Conservation (phyloP, 1,139 yeast genomes). For the Candida pseudocylindracea region DNA sequence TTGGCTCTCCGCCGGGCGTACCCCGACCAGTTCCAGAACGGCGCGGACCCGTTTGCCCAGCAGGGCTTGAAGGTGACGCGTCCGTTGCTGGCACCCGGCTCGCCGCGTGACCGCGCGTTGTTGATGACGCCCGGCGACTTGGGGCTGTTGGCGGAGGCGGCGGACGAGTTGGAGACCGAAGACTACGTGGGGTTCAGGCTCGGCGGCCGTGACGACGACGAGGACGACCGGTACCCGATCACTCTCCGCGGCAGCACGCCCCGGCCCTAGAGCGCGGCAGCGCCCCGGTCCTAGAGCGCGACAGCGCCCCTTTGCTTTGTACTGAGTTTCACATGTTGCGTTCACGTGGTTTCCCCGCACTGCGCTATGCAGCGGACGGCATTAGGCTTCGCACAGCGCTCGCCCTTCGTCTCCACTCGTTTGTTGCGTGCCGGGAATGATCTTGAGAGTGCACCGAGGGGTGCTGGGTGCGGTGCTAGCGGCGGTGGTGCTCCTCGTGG, state of each 20-base stretch:
- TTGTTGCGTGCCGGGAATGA: too few species aligned
- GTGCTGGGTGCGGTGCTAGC: too few species aligned
- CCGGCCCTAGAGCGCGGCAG: constrained; percentile 8
- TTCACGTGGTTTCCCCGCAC: too few species aligned
- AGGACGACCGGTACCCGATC: constrained; percentile 13
- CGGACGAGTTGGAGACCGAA: constrained; percentile 48
- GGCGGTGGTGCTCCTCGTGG: too few species aligned
- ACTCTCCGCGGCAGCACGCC: constrained; percentile 23
- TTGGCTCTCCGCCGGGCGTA: constrained; percentile 84
- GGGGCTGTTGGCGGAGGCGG: constrained; percentile 86
- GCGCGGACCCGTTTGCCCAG: constrained; percentile 38
- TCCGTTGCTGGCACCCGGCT: constrained; percentile 90
- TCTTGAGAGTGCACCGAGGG: too few species aligned
- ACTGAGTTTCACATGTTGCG: too few species aligned
- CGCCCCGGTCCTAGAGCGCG: constrained; percentile 11
- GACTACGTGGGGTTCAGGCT: constrained; percentile 67
- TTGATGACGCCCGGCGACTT: constrained; percentile 95
- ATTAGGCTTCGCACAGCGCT: too few species aligned
- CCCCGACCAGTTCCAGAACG: constrained; percentile 57
- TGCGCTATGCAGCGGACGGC: too few species aligned
- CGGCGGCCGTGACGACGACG: constrained; percentile 23
- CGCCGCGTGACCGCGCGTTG: constrained; percentile 47
- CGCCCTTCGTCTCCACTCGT: too few species aligned
- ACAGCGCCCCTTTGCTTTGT: too few species aligned
- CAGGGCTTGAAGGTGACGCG: constrained; percentile 56